Conservation (phyloP, 176 grass and related monocot species). For the Eragrostis curvula region DNA sequence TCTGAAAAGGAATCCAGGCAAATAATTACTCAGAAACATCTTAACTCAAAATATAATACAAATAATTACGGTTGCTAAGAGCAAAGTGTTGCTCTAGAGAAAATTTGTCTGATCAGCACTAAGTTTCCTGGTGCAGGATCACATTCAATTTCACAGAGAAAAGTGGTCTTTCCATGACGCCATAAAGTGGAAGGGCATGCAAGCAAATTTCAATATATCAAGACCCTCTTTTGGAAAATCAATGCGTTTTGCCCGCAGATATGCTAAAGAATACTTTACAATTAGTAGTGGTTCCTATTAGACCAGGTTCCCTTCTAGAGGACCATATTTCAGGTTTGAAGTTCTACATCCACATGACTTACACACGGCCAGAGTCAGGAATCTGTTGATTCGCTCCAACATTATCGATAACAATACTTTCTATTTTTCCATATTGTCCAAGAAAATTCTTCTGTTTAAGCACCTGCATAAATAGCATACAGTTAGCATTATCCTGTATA, state of each 20-base stretch:
- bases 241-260: not conserved
- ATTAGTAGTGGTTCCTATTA: not conserved
- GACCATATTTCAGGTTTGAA: not conserved
- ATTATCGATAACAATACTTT: conserved; percentile 60
- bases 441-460: conserved; percentile 62
- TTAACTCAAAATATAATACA: conserved; percentile 17
- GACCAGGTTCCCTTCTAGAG: not conserved
- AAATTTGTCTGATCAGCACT: conserved; percentile 3
- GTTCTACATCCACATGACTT: conserved; percentile 43
- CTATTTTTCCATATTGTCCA: conserved; percentile 78
- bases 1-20: conserved; percentile 41
- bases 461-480: conserved; percentile 40
- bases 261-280: conserved; percentile 1
- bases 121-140: not conserved
- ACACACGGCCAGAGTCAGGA: conserved; percentile 65
- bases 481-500: conserved; percentile 9
- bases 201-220: not conserved
- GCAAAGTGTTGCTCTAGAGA: not conserved
- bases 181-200: conserved; percentile 2
- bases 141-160: conserved; percentile 16
- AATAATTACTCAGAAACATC: conserved; percentile 25
- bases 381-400: conserved; percentile 58
- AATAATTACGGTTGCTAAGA: conserved; percentile 5
- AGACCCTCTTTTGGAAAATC: not conserved
- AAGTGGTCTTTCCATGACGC: not conserved